These are phyloP conservation scores for Colletotrichum endophyticum DNA, from an alignment of 2,329 filamentous ascomycete genomes.

Conservation along the genomic window DNA sequence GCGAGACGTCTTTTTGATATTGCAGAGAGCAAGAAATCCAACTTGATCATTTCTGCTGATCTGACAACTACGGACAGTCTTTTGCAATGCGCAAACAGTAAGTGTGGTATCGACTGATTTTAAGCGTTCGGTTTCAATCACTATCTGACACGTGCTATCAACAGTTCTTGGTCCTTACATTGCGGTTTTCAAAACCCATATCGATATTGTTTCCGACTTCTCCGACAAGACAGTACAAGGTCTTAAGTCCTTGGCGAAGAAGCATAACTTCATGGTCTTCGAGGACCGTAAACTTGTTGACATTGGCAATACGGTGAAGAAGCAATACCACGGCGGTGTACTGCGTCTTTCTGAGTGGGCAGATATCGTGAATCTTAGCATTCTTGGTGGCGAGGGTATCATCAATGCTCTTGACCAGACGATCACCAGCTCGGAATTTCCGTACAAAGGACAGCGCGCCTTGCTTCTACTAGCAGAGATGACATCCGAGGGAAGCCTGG, in stretches of 20 bases:
- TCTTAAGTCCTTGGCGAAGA: slow-evolving; percentile 42
- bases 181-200: slow-evolving; percentile 56
- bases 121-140: no score
- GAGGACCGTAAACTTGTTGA: slow-evolving; percentile 62
- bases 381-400: slow-evolving; percentile 34
- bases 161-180: slow-evolving; percentile 48
- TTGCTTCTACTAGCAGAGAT: slow-evolving; percentile 63
- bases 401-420: slow-evolving; percentile 29
- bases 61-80: no score
- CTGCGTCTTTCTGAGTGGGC: slow-evolving; percentile 53
- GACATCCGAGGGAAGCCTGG: slow-evolving; percentile 58
- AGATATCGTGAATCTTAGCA: slow-evolving; percentile 36
- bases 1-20: no score
- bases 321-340: slow-evolving; percentile 56
- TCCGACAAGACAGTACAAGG: slow-evolving; percentile 42
- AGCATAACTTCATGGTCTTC: slow-evolving; percentile 56
- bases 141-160: no score
- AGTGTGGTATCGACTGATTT: no score
- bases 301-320: slow-evolving; percentile 59
- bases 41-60: no score
- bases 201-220: slow-evolving; percentile 55
- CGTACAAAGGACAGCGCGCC: slow-evolving; percentile 41
- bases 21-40: no score
- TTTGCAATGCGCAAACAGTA: no score
- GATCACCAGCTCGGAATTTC: slow-evolving; percentile 21